Evolutionary conservation across 331 rosid species (phyloP).

Genomic region (Quercus phellos): DNA sequence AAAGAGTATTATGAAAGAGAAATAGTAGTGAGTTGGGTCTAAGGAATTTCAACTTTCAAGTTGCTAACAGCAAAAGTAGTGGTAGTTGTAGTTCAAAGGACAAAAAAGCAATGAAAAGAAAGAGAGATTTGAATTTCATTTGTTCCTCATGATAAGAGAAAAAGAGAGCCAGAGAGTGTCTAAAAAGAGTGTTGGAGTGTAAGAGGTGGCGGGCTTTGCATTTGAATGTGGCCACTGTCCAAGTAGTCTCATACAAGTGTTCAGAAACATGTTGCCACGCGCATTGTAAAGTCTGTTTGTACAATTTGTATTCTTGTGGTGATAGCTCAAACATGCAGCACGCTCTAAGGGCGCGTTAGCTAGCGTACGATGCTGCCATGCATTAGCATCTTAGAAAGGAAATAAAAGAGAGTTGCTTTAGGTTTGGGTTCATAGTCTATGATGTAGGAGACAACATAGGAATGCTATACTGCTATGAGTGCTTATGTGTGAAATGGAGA

Average conservation of each 20-base stretch:
- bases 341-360: conserved; percentile 35
- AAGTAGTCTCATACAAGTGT: not conserved
- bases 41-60: conserved; percentile 36
- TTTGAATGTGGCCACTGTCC: conserved; percentile 40
- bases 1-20: not conserved
- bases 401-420: not conserved
- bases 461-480: not conserved
- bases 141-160: not conserved
- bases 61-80: conserved; percentile 9
- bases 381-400: not conserved
- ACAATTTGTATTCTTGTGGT: conserved; percentile 10
- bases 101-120: conserved; percentile 23
- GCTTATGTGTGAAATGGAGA: not conserved
- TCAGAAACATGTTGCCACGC: conserved; percentile 40
- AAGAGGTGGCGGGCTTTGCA: conserved; percentile 58
- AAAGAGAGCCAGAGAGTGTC: not conserved
- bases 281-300: conserved; percentile 35
- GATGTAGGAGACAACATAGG: too few relatives aligned
- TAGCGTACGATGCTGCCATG: not conserved
- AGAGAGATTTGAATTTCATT: conserved; percentile 43
- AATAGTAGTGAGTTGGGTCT: conserved; percentile 1
- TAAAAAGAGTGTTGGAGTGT: not conserved
- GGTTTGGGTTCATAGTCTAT: not conserved
- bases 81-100: not conserved
- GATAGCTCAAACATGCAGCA: conserved; percentile 21